Percentiles rank a stretch among this genome's conserved stretches.
Conservation (phyloP, 2,329 filamentous ascomycete genomes). For the Hypocreales sp. region DNA sequence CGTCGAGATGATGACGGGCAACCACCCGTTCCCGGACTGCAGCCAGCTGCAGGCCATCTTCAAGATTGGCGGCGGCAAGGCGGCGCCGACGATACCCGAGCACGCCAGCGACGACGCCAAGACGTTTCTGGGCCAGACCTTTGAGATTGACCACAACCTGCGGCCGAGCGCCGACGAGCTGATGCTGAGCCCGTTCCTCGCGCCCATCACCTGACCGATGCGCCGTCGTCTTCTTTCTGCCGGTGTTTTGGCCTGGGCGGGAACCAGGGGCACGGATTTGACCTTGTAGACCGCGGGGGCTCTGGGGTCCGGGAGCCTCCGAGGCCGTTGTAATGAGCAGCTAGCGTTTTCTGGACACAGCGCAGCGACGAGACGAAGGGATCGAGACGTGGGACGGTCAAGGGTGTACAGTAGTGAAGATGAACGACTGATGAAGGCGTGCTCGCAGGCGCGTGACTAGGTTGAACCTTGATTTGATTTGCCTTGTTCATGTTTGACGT, state of each 20-base stretch:
- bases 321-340: too few relatives aligned
- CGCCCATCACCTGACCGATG: slow-evolving; percentile 40
- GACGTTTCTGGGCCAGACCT: slow-evolving; percentile 73
- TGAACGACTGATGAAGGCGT: too few relatives aligned
- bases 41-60: slow-evolving; percentile 97
- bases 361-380: too few relatives aligned
- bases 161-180: slow-evolving; percentile 85
- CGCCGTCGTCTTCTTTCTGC: neutral
- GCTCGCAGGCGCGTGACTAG: too few relatives aligned
- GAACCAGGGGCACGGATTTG: too few relatives aligned
- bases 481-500: too few relatives aligned
- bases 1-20: slow-evolving; percentile 98
- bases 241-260: slow-evolving; percentile 4
- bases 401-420: too few relatives aligned
- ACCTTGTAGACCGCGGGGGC: too few relatives aligned
- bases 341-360: too few relatives aligned
- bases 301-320: too few relatives aligned
- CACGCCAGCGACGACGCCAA: slow-evolving; percentile 72
- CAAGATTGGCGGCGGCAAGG: slow-evolving; percentile 84
- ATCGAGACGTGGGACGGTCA: too few relatives aligned
- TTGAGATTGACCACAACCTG: slow-evolving; percentile 89
- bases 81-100: slow-evolving; percentile 77
- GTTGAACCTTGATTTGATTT: too few relatives aligned
- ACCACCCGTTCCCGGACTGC: slow-evolving; percentile 91
- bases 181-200: slow-evolving; percentile 68